Evolutionary conservation across 2,329 filamentous ascomycete species (phyloP), one percentile per base, ranked within the genome.

Genomic region (Lasiodiplodia citricola): DNA sequence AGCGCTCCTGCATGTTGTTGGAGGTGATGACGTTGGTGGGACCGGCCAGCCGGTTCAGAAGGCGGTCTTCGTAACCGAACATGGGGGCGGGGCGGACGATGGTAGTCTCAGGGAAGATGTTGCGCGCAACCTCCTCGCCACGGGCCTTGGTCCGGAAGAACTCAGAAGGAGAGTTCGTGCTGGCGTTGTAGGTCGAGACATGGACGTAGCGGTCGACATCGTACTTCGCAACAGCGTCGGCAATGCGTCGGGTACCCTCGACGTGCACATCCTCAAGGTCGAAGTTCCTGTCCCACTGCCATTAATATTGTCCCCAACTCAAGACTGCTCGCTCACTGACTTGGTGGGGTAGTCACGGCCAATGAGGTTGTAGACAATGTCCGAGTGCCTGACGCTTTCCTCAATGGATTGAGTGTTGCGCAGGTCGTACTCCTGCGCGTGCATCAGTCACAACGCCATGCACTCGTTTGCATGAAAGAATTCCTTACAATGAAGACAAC

Each of bases 151-250:
- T 97, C 70, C 91, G 86, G 82, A 92, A 97, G 87, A 95, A 99
- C 77, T 96, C 92, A 13, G 93, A 95, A 2, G 90, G 81, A 21
- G 95, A 98, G 73, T 92, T 86, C 54, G 88, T 86, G 80, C 91
- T 85, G 69, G 93, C 95, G 77, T 95, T 98, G 87, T 96, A 94
- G 38, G 94, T 97, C 11, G 96, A 99, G 74, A 99, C 90, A 75
- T 99, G 96, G 72, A 99, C 94, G 82, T 93, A 99, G 72, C 96
- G 91, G 83, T 99, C 96, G 73, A 97, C 90, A 76, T 99, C 95
- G 83, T 99, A 99, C 83, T 99, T 99, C 76, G 95, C 96, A 66
- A 94, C 93, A 66, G 96, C 94, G 79, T 97, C 93, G 63, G 89
- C 93, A 75, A 99, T 99, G 74, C 96, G 91, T 83, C 96, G 92